Conservation (phyloP, 768 basidiomycete species). For the Mycena epipterygia region DNA sequence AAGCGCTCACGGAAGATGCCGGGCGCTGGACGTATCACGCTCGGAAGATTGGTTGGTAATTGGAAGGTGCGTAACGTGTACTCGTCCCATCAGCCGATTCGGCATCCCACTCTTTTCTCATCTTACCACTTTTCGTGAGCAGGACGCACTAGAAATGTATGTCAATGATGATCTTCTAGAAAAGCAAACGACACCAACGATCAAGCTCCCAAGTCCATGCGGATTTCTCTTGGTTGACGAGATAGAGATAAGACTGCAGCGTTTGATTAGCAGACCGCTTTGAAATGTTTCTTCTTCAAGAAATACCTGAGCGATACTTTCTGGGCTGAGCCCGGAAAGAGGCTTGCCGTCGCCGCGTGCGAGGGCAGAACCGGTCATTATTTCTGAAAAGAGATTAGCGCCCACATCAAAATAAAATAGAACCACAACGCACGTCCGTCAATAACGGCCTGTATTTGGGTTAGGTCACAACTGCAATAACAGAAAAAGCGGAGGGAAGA, state of each 20-base stretch:
- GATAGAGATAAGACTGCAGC: slow-evolving; percentile 72
- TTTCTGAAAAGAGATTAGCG: slow-evolving; percentile 41
- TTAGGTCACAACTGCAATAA: background rate
- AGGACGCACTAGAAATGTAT: slow-evolving; percentile 53
- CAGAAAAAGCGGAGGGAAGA: background rate
- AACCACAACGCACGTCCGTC: slow-evolving; percentile 7
- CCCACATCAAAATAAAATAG: background rate
- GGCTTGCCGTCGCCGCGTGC: slow-evolving; percentile 48
- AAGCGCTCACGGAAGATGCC: background rate
- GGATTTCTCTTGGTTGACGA: slow-evolving; percentile 77
- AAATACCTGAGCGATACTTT: slow-evolving; percentile 77
- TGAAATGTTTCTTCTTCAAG: background rate
- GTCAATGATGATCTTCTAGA: background rate
- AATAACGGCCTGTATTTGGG: slow-evolving; percentile 1
- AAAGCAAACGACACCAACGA: slow-evolving; percentile 56
- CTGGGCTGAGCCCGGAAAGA: slow-evolving; percentile 67
- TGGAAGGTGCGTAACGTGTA: too few species aligned
- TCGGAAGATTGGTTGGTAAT: too few species aligned
- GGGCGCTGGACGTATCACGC: too few species aligned
- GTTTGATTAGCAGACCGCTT: background rate
- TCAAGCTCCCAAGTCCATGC: slow-evolving; percentile 88
- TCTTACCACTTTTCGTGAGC: slow-evolving; percentile 63
- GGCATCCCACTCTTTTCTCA: too few species aligned
- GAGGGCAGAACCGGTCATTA: slow-evolving; percentile 48
- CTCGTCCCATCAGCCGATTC: too few species aligned